A percentile compares a stretch with the other conserved stretches of the same genome.
phyloP scores from a whole-genome alignment of 1,284 basidiomycete species.

The Exobasidium cylindrosporum region DNA sequence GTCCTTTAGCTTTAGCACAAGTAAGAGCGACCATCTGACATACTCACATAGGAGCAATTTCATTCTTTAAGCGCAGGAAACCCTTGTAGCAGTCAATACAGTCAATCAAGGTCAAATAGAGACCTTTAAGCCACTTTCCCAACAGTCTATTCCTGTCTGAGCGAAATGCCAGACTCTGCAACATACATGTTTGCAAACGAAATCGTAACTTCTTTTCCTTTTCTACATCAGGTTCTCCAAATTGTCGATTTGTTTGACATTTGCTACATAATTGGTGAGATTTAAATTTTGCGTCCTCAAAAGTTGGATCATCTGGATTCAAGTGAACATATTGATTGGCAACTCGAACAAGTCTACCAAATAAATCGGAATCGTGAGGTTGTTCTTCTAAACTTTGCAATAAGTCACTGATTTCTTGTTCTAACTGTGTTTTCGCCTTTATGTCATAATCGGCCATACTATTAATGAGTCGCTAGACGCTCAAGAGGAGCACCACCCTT shows the following conservation, averaged over 20 bases:
- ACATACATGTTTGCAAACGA: conserved; percentile 41
- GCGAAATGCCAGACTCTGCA: conserved; percentile 33
- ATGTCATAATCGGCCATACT: neutral
- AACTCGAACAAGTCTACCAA: conserved; percentile 26
- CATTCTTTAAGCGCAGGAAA: conserved; percentile 28
- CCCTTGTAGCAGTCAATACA: conserved; percentile 41
- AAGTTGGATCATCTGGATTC: conserved; percentile 22
- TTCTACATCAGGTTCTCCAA: neutral
- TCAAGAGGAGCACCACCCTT: too few relatives aligned
- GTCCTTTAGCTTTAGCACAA: too few relatives aligned
- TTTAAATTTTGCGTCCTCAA: conserved; percentile 13
- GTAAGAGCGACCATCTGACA: too few relatives aligned
- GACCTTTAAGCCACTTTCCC: conserved; percentile 26
- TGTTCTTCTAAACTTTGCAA: neutral
- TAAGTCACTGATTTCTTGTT: neutral
- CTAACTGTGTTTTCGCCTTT: neutral
- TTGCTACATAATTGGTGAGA: conserved; percentile 4
- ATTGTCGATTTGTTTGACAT: neutral
- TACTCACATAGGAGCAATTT: conserved; percentile 15
- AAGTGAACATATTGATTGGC: conserved; percentile 24
- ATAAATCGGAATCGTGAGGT: conserved; percentile 9
- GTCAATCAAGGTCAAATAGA: conserved; percentile 25
- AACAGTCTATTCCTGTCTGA: conserved; percentile 24
- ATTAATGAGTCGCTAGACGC: too few relatives aligned
- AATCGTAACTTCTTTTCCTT: conserved; percentile 14